phyloP scores from a whole-genome alignment of 306 rosid species.

The Myrica gale region DNA sequence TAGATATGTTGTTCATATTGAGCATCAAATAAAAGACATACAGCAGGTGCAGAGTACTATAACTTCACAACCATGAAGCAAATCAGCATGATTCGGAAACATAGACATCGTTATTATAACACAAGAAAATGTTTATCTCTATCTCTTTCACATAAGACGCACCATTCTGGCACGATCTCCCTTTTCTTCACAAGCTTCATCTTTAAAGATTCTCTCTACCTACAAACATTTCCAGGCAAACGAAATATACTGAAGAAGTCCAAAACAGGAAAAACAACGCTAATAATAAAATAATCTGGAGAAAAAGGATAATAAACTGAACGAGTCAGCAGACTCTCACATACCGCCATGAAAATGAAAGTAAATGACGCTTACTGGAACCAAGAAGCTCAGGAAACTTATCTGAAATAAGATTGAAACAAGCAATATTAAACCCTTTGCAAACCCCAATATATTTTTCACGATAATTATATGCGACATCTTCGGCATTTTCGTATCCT shows the following conservation, averaged over 20 bases:
- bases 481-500: not conserved
- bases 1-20: not conserved
- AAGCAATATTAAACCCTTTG: not conserved
- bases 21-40: not conserved
- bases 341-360: conserved; percentile 54
- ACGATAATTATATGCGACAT: not conserved
- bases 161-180: conserved; percentile 99
- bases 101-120: not conserved
- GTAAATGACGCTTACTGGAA: conserved; percentile 20
- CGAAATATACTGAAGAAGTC: conserved; percentile 11
- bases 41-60: not conserved
- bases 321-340: conserved; percentile 22
- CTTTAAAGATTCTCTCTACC: conserved; percentile 73
- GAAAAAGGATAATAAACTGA: not conserved
- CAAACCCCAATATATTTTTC: not conserved
- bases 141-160: conserved; percentile 20
- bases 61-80: not conserved
- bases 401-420: not conserved
- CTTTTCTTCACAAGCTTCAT: conserved; percentile 95
- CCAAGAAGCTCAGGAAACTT: conserved; percentile 24
- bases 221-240: conserved; percentile 31
- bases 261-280: not conserved
- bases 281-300: not conserved
- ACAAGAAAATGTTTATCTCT: not conserved
- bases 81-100: not conserved